Evolutionary conservation across 139 green algal genomes (phyloP).

Genomic region (Coccomyxa sp.): DNA sequence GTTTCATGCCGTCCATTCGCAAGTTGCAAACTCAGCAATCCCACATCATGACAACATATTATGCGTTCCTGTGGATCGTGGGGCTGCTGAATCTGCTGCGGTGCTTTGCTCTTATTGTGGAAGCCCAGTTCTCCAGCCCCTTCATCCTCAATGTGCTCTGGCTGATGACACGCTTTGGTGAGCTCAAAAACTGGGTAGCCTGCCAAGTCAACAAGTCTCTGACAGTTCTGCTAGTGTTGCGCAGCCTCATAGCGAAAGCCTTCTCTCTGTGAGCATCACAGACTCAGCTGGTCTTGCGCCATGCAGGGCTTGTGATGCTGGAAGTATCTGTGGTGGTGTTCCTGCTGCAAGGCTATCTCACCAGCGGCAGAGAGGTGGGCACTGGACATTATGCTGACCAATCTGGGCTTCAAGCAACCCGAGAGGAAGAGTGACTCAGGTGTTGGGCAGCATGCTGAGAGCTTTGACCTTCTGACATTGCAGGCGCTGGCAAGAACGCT

Average conservation of each 20-base stretch:
- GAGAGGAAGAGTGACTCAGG: too few species aligned
- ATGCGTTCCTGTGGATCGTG: conserved; percentile 40
- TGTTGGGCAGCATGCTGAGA: neutral
- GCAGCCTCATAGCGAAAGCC: too few species aligned
- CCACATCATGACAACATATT: conserved; percentile 49
- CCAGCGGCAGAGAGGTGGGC: conserved; percentile 20
- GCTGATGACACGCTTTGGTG: conserved; percentile 41
- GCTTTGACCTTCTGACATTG: neutral
- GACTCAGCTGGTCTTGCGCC: too few species aligned
- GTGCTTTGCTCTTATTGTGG: conserved; percentile 24
- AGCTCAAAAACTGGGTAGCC: too few species aligned
- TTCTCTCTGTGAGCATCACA: too few species aligned
- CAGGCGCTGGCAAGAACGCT: conserved; percentile 43
- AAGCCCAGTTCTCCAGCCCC: conserved; percentile 1
- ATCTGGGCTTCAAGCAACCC: too few species aligned
- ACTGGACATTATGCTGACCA: neutral
- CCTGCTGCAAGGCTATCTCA: conserved; percentile 43
- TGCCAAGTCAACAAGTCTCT: too few species aligned
- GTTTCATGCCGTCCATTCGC: conserved; percentile 13
- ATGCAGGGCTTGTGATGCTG: conserved; percentile 20
- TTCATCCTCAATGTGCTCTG: conserved; percentile 39
- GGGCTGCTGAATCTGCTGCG: conserved; percentile 24
- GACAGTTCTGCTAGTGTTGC: too few species aligned
- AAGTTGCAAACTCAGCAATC: conserved; percentile 33
- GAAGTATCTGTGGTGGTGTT: conserved; percentile 51